Evolutionary conservation across 148 eudicot species (phyloP), one percentile per base, ranked within the genome.

Genomic region (Nepenthes gracilis): DNA sequence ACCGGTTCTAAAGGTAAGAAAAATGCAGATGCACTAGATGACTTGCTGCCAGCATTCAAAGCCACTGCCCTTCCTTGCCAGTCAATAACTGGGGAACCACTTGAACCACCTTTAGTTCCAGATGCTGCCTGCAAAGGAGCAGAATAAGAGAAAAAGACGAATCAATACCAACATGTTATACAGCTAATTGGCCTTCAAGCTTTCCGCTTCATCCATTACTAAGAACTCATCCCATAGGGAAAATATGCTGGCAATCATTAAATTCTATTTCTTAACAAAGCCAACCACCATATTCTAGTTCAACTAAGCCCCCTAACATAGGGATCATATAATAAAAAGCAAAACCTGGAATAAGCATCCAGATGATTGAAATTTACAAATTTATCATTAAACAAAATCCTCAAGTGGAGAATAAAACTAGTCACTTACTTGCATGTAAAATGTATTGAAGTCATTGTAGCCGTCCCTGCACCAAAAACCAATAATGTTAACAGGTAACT

Each of bases 41-140:
- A 75, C 80, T 89, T 89, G 80, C 92, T 76, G 64, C 99, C 99
- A 64, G 99, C 99, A 83, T 89, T 94, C 72, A 94, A 80, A 11
- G 99, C 97, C 77, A 94, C 97, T 35, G 95, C 97, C 83, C 95
- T 84, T 43, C 99, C 99, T 74, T 89, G 92, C 84, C 95, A 89
- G 72, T 93, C 97, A 72, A 94, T 84, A 55, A 94, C 99, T 45
- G 97, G 99, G 64, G 99, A 94, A 57, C 99, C 99, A 72, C 99
- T 94, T 59, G 99, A 94, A 70, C 99, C 99, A 54, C 92, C 97
- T 78, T 85, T 94, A 58, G 99, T 94, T 49, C 99, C 99, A 73
- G 99, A 94, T 80, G 99, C 99, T 45, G 99, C 99, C 99, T 94
- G 70, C 68, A 55, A 68, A 11, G 49, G 35, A 47, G 43, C 15